Base-by-base conservation (phyloP, 2,329 filamentous ascomycete genomes). In the Madurella fahalii region DNA sequence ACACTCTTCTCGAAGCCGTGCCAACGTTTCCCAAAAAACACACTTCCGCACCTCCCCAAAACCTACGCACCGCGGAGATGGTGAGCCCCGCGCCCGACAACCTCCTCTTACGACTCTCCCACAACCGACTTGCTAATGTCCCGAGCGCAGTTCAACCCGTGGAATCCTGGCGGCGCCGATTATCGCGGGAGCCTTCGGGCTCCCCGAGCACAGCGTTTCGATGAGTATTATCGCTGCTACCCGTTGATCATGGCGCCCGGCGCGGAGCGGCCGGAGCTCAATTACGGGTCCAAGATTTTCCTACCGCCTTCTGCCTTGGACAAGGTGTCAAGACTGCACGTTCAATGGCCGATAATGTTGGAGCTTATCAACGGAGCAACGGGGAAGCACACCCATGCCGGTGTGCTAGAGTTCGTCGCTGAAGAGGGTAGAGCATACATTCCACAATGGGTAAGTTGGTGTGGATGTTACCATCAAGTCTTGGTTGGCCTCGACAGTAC, bases 141-240 rank as follows among this genome's bases (percentile, higher is more conserved):
- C 30, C 32, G 46, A 42, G 16, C 11, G 15, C 50, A 75, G 69
- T 70, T 60, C 52, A 64, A 67, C 56, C 68, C 74, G 32, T 71
- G 70, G 53, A 73, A 72, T 42, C 40, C 49, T 42, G 52, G 55
- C 37, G 61, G 57, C 17, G 48, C 48, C 44, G 60, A 56, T 18
- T 52, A 52, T 17, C 48, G 48, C 11, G 48, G 51, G 5, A 42
- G 31, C 17, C 52, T 55, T 40, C 76, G 79, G 56, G 72, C 77
- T 50, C 71, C 77, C 70, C 65, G 78, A 73, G 63, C 77, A 50
- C 88, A 90, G 65, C 89, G 92, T 57, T 99, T 99, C 76, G 93
- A 99, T 72, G 94, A 99, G 73, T 97, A 96, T 77, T 97, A 96
- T 74, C 87, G 94, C 66, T 96, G 92, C 77, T 99, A 97, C 68